phyloP scores from a whole-genome alignment of 345 rosid genomes.

The Brassica nigra region DNA sequence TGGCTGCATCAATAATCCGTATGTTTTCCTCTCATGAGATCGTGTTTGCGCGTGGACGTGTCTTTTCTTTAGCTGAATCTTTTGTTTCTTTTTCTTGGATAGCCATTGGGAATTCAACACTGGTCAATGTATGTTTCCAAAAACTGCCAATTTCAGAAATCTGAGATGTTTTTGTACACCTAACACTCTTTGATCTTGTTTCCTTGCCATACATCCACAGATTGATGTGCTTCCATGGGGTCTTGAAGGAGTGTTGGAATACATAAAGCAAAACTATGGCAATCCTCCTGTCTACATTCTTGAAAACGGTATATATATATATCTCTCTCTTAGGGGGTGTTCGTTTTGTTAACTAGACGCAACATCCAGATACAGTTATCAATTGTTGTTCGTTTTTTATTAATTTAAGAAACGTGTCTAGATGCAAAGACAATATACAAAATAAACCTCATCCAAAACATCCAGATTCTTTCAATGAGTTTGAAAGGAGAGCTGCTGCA shows the following conservation, averaged over 20 bases:
- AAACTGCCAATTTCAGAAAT: neutral
- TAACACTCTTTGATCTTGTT: neutral
- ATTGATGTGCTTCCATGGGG: conserved; percentile 39
- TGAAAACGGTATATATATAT: conserved; percentile 38
- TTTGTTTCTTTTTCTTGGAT: conserved; percentile 13
- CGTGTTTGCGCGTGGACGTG: neutral
- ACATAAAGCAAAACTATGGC: conserved; percentile 41
- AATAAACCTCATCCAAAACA: too few species aligned
- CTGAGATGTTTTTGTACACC: neutral
- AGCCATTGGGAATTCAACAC: conserved; percentile 29
- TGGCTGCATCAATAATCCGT: conserved; percentile 27
- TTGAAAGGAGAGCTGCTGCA: too few species aligned
- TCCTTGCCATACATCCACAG: conserved; percentile 5
- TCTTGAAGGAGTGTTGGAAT: conserved; percentile 36
- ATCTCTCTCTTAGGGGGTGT: neutral
- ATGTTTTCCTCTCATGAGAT: neutral
- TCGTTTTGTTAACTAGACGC: too few species aligned
- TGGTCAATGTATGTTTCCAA: conserved; percentile 5
- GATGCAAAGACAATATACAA: too few species aligned
- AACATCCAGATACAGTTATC: too few species aligned
- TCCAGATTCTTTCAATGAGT: too few species aligned
- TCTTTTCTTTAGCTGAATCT: neutral
- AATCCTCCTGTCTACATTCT: conserved; percentile 47
- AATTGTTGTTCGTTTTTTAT: too few species aligned
- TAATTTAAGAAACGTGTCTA: too few species aligned